These are phyloP conservation scores for Eucalyptus albens DNA, from an alignment of 345 rosid genomes.

Conservation along the genomic window DNA sequence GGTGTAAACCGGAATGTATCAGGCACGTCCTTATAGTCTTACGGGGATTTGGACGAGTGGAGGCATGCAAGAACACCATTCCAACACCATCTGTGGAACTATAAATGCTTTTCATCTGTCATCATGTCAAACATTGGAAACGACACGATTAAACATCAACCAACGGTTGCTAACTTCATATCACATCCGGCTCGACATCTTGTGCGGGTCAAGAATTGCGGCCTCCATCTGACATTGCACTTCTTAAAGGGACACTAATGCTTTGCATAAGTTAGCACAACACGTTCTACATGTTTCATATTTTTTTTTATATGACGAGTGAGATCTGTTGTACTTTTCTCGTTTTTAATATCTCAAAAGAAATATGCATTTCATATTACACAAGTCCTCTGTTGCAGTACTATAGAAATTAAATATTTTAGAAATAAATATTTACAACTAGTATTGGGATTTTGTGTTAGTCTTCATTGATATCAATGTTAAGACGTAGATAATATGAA, in stretches of 20 bases:
- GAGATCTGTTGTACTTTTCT: background rate
- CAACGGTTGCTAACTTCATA: background rate
- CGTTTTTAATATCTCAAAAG: background rate
- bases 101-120: background rate
- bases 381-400: background rate
- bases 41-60: too few relatives aligned
- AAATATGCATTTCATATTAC: background rate
- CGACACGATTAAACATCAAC: background rate
- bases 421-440: background rate
- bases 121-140: background rate
- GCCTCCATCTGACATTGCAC: background rate
- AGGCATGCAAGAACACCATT: too few relatives aligned
- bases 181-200: background rate
- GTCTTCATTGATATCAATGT: background rate
- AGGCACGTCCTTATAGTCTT: too few relatives aligned
- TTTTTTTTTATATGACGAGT: accelerated
- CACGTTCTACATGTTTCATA: background rate
- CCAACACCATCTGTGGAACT: background rate
- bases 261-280: background rate
- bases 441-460: background rate
- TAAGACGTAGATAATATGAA: background rate
- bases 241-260: background rate
- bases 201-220: background rate
- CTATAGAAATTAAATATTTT: background rate
- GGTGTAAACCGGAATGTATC: too few relatives aligned